Conservation (phyloP, 2,329 filamentous ascomycete species). For the Colletotrichum tamarilloi region DNA sequence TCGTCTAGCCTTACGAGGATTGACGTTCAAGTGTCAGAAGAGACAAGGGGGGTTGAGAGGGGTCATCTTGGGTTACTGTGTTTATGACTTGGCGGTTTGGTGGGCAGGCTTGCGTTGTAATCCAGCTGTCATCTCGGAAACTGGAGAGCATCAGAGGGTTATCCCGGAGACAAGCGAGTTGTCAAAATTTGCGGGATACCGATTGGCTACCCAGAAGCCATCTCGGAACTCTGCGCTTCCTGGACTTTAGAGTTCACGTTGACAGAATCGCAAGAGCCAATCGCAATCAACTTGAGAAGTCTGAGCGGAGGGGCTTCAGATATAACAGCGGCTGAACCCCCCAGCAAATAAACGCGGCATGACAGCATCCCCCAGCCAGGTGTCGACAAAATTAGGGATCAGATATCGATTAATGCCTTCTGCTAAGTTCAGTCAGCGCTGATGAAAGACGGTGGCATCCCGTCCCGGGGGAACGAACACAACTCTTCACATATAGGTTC, state of each 20-base stretch:
- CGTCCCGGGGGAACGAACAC: neutral
- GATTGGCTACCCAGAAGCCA: slow-evolving; percentile 18
- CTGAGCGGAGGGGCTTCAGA: neutral
- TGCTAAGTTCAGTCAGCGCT: slow-evolving; percentile 11
- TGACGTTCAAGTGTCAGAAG: slow-evolving; percentile 13
- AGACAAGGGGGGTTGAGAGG: neutral
- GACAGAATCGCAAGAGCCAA: slow-evolving; percentile 3
- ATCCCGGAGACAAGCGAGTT: slow-evolving; percentile 1
- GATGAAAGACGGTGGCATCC: slow-evolving; percentile 2
- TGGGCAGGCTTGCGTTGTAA: slow-evolving; percentile 5
- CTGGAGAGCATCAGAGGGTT: neutral
- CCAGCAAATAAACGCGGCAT: neutral
- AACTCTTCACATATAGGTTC: neutral
- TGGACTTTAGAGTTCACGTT: neutral
- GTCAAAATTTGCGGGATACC: slow-evolving; percentile 9
- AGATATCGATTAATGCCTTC: neutral
- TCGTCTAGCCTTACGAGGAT: slow-evolving; percentile 13
- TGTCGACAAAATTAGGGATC: neutral
- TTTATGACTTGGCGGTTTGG: neutral
- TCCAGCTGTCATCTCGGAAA: slow-evolving; percentile 19
- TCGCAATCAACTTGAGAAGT: neutral
- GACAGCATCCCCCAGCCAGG: neutral
- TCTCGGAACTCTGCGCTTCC: slow-evolving; percentile 5
- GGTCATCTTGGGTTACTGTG: slow-evolving; percentile 1
- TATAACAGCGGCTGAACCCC: neutral